Percentiles rank a stretch among this genome's conserved stretches.
phyloP scores from a whole-genome alignment of 257 asterid genomes.

The Solanum habrochaites region DNA sequence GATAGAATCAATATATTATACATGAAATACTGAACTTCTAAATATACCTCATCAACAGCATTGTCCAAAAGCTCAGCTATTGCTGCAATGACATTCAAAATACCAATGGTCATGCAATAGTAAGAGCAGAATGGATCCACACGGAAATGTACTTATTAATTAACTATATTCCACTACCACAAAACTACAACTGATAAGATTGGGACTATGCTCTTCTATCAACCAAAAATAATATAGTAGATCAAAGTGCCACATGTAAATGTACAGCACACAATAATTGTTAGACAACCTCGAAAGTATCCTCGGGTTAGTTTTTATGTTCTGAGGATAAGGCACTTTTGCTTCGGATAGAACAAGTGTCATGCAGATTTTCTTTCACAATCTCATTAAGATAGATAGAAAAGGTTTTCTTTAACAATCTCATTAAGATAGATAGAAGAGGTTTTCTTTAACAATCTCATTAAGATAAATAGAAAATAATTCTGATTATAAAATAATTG shows the following conservation, averaged over 20 bases:
- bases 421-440: neutral
- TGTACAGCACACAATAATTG: no score
- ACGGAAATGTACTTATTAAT: neutral
- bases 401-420: neutral
- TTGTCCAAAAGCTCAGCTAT: slow-evolving; percentile 93
- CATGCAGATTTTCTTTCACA: neutral
- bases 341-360: neutral
- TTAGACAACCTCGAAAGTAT: neutral
- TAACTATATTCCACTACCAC: neutral
- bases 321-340: neutral
- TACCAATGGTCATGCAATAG: neutral
- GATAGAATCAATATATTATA: neutral
- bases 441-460: neutral
- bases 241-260: neutral
- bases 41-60: slow-evolving; percentile 90
- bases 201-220: neutral
- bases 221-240: neutral
- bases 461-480: neutral
- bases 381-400: neutral
- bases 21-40: neutral
- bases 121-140: neutral
- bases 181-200: neutral
- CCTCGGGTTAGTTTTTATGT: neutral
- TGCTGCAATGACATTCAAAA: slow-evolving; percentile 36
- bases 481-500: neutral